Evolutionary conservation across 2,329 filamentous ascomycete species (phyloP), one percentile per base, ranked within the genome.

Genomic region (Diaporthe velutina): DNA sequence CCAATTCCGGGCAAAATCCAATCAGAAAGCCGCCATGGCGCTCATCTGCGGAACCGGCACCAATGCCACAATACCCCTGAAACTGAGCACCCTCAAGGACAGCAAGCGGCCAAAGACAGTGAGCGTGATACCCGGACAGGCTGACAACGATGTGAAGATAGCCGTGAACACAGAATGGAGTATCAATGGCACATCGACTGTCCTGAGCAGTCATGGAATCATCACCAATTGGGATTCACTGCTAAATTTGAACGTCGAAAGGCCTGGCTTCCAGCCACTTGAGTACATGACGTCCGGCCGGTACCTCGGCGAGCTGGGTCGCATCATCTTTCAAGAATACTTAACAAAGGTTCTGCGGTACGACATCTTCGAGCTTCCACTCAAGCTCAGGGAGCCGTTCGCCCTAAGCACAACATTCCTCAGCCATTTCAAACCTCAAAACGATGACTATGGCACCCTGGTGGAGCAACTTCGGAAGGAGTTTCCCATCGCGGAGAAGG

Each of bases 141-240:
- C 84, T 73, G 78, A 77, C 30, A 77, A 86, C 1, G 87, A 93
- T 9, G 85, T 89, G n/a, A 92, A 90, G 77, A 92, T 95, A 19
- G 90, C 94, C 6, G 91, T 96, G 77, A 96, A 96, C 80, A 96
- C 94, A 0, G 94, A 97, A 83, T 96, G 93, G 93, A 94, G 93
- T 70, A 95, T 97, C 78, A 92, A 92, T 35, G 94, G 94, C 9
- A 91, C 94, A 2, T 91, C 91, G n/a, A 86, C 88, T 9, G 93
- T 94, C 0, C 84, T 96, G 71, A 86, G 88, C 33, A 87, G 92
- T 33, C 84, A 92, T 28, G 85, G 86, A 1, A 87, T 96, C 64
- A 90, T 94, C 70, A 95, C 90, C 13, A 84, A 84, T 48, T 96
- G 94, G 94, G 94, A 97, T 79, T 83, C 86, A 13, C 84, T 88